These are phyloP conservation scores for Stylonectria norvegica DNA, from an alignment of 2,329 filamentous ascomycete species.

Conservation along the genomic window DNA sequence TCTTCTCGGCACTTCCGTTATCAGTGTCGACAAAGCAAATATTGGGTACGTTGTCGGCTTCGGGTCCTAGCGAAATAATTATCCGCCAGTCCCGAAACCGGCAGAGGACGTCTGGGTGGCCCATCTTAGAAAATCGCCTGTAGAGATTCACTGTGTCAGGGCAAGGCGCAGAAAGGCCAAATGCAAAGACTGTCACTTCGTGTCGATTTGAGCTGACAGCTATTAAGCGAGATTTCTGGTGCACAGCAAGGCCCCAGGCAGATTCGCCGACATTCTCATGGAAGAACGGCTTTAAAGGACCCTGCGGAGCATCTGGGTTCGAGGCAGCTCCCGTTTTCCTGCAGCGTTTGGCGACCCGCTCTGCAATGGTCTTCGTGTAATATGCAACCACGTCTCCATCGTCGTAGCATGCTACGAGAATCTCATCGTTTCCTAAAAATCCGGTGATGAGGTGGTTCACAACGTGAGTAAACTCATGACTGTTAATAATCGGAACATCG, in stretches of 20 bases:
- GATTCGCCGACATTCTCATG: slow-evolving; percentile 71
- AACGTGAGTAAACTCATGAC: too few relatives aligned
- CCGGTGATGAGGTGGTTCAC: slow-evolving; percentile 69
- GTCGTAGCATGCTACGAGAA: slow-evolving; percentile 65
- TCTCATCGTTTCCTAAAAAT: slow-evolving; percentile 65
- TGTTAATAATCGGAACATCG: too few relatives aligned
- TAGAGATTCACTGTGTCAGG: not conserved
- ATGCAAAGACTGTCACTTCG: slow-evolving; percentile 53
- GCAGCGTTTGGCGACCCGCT: slow-evolving; percentile 37
- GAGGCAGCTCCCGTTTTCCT: slow-evolving; percentile 3
- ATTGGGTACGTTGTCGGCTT: slow-evolving; percentile 49
- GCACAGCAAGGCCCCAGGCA: slow-evolving; percentile 87
- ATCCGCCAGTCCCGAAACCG: slow-evolving; percentile 51
- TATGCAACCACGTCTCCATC: slow-evolving; percentile 74
- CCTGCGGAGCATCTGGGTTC: too few relatives aligned
- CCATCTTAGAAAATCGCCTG: not conserved
- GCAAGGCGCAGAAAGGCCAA: slow-evolving; percentile 33
- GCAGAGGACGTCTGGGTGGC: slow-evolving; percentile 30
- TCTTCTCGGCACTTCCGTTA: slow-evolving; percentile 45
- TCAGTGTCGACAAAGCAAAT: slow-evolving; percentile 48
- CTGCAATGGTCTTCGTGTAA: slow-evolving; percentile 54
- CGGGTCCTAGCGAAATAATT: slow-evolving; percentile 38
- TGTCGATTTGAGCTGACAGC: slow-evolving; percentile 76
- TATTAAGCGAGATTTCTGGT: slow-evolving; percentile 76
- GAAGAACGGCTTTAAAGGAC: slow-evolving; percentile 57